Evolutionary conservation across 192 early-diverging fungal genomes (phyloP), one percentile per base, ranked within the genome.

Genomic region (Dissophora ornata): DNA sequence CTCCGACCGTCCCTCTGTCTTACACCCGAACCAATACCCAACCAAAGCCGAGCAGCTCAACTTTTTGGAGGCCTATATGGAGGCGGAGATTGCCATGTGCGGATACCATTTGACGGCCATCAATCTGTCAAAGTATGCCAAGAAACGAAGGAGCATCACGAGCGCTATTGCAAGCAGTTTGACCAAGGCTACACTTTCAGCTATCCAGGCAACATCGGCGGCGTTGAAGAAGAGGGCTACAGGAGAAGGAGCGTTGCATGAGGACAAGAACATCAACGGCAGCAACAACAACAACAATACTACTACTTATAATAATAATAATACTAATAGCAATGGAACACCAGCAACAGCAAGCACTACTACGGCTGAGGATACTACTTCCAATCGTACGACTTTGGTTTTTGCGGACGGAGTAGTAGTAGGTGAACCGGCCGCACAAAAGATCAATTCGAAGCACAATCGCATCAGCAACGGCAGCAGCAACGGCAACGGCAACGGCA

Each of bases 51-150:
- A 95, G 61, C 90, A 89, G 41, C 40, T 58, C 2, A 57, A 52
- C 7, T 95, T 94, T 51, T 62, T 94, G 56, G 67, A 85, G 29
- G 84, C 92, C 0, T 95, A 95, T 53, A 53, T 91, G 25, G 82
- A 84, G 34, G 58, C 78, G 0, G 81, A 86, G 15, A 85, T 82
- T 81, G 52, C 44, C 80, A 67, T 77, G 53, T 48, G 59, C 50
- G 79, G 73, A 19, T 77, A 77, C 59, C 73, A 77, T 49, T 18
- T 71, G 34, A 71, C 69, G 7, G 69, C 69, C 9, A 71, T 71
- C 38, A 63, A 71, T 24, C 21, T 71, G 26, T 12, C 52, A 41
- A 71, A 63, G 22, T 71, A 71, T 21, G 25, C 69, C 30, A 71
- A 63, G 55, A 70, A 70, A 25, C 49, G 68, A 12, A 48, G 18